Conservation (phyloP, 75 land plant species). For the Sequoiadendron giganteum region DNA sequence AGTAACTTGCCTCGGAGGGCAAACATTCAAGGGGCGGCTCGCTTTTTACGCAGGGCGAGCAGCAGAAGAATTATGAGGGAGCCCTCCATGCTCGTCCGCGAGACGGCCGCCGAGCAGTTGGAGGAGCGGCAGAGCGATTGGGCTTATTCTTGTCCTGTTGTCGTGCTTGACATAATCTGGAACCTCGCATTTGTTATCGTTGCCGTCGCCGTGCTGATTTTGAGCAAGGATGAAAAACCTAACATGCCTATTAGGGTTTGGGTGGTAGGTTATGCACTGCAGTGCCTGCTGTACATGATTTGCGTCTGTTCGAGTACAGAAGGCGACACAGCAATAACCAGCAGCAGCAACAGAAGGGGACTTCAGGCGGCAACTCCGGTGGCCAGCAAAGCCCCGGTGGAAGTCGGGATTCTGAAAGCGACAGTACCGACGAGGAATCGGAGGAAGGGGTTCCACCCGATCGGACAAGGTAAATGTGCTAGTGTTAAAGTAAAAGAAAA, state of each 20-base stretch:
- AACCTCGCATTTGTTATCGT: constrained; percentile 77
- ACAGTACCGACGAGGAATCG: background rate
- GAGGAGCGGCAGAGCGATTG: constrained; percentile 97
- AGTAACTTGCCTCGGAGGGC: constrained; percentile 19
- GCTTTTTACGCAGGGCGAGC: constrained; percentile 69
- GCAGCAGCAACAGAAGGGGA: constrained; percentile 7
- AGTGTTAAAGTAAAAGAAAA: background rate
- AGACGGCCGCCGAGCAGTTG: constrained; percentile 92
- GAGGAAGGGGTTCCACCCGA: background rate
- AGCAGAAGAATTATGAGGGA: constrained; percentile 82
- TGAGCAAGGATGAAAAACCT: constrained; percentile 65
- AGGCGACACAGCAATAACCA: constrained; percentile 29
- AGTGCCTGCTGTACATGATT: constrained; percentile 81
- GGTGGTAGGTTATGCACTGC: constrained; percentile 78
- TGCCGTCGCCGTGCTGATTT: constrained; percentile 42
- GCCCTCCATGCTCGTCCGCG: constrained; percentile 86
- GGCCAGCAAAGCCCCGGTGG: constrained; percentile 6
- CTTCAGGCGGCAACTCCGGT: background rate
- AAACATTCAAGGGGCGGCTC: constrained; percentile 63
- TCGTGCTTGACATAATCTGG: constrained; percentile 85
- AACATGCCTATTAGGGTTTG: constrained; percentile 69
- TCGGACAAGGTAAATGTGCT: background rate
- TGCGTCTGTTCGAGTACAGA: constrained; percentile 84
- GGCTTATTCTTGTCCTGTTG: constrained; percentile 91
- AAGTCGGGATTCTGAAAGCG: constrained; percentile 5